Base-by-base conservation (phyloP, 2,329 filamentous ascomycete genomes). In the Neoarthrinium moseri region DNA sequence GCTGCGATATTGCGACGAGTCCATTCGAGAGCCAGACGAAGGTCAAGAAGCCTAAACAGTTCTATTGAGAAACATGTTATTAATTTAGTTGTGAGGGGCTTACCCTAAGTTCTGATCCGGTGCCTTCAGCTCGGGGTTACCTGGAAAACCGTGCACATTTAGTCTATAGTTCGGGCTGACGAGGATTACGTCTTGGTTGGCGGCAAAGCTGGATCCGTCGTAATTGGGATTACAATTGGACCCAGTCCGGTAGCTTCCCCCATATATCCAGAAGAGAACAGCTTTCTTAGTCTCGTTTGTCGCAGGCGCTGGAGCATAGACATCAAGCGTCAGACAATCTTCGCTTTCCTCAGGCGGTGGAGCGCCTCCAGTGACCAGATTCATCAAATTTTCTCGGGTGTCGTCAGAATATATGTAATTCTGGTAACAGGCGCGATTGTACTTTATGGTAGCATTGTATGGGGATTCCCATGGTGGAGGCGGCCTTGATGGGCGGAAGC, bases 201-300 rank as follows among this genome's bases (percentile, higher is more conserved):
- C 39, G 17, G 39, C 39, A 43, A 43, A 43, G 39, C 39, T 43
- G 24, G 39, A 43, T 10, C 39, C 39, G 26, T 43, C 39, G 20
- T 43, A 43, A 18, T 33, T 32, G 18, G 39, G 39, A 11, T 43
- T 43, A 18, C 12, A 21, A 18, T 32, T 43, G 13, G 39, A 30
- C 21, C 39, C 39, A 23, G 39, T 43, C 26, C 39, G 17, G 20
- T 33, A 43, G 27, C 39, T 43, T 7, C 39, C 39, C 7, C 39
- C 39, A 15, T 43, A 43, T 2, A 43, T 43, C 39, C 39, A 43
- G 20, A 43, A 43, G 11, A 43, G 11, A 8, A 43, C 39, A 6
- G 39, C 26, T 29, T 43, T 43, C 26, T 43, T 43, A 10, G 39
- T 43, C 18, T 18, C 39, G 13, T 43, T 43, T 4, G 39, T 11